A percentile compares a stretch with the other conserved stretches of the same genome.
Conservation (phyloP, 75 land plant species). For the Sequoia sempervirens region DNA sequence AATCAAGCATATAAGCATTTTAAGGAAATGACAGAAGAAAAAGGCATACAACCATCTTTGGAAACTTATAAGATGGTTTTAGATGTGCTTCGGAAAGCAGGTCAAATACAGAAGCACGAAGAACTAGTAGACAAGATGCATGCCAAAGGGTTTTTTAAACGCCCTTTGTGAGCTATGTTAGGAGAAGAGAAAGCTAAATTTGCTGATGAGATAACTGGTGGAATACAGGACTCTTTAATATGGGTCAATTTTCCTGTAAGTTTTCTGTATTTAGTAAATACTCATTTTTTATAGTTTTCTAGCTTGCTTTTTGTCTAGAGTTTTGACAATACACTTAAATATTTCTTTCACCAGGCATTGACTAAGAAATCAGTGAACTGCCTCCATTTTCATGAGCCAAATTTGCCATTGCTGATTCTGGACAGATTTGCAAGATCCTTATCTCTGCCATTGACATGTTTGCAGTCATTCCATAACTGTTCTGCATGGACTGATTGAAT, state of each 20-base stretch:
- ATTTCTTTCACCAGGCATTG: neutral
- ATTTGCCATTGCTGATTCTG: neutral
- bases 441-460: neutral
- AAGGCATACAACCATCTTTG: conserved; percentile 41
- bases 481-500: neutral
- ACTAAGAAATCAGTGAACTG: neutral
- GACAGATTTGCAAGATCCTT: neutral
- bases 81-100: conserved; percentile 55
- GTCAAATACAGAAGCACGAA: conserved; percentile 61
- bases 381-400: neutral
- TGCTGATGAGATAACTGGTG: neutral
- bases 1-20: conserved; percentile 48
- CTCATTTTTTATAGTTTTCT: neutral
- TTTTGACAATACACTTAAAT: neutral
- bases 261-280: neutral
- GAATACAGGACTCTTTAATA: neutral
- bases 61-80: conserved; percentile 56
- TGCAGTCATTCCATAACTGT: neutral
- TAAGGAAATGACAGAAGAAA: conserved; percentile 72
- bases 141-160: conserved; percentile 39
- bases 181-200: neutral
- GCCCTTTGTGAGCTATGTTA: conserved; percentile 15
- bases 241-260: neutral
- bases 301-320: neutral
- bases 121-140: conserved; percentile 71